These are phyloP conservation scores for Helotiales sp. DNA, from an alignment of 2,329 filamentous ascomycete genomes.

Conservation along the genomic window DNA sequence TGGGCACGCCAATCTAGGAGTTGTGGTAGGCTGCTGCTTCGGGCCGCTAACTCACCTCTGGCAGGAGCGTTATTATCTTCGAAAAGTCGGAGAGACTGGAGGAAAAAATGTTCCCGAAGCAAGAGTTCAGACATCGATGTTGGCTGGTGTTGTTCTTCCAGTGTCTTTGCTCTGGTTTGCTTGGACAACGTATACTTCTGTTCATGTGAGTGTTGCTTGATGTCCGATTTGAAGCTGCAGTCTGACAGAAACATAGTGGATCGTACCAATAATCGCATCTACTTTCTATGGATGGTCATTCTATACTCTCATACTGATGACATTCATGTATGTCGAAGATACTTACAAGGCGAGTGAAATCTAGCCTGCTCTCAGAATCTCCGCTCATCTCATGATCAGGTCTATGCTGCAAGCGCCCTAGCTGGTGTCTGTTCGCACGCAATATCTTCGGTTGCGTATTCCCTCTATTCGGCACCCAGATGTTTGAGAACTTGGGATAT, in stretches of 20 bases:
- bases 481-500: not conserved
- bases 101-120: slow-evolving; percentile 1
- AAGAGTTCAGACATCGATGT: not conserved
- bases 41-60: not conserved
- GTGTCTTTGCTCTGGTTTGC: not conserved
- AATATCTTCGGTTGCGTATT: not conserved
- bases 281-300: not conserved
- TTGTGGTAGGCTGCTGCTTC: not conserved
- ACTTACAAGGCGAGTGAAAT: not conserved
- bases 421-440: not conserved
- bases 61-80: not conserved
- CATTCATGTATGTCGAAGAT: not conserved
- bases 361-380: not conserved
- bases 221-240: not conserved
- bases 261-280: not conserved
- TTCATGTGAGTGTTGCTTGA: not conserved
- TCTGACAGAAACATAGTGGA: not conserved
- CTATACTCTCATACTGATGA: not conserved
- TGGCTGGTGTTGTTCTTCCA: not conserved
- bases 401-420: not conserved
- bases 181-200: not conserved
- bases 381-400: not conserved
- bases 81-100: not conserved
- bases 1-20: not conserved
- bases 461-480: not conserved